Percentiles rank a stretch among this genome's conserved stretches.
Evolutionary conservation across 2,329 filamentous ascomycete genomes (phyloP).

Genomic region (Fusarium decemcellulare): DNA sequence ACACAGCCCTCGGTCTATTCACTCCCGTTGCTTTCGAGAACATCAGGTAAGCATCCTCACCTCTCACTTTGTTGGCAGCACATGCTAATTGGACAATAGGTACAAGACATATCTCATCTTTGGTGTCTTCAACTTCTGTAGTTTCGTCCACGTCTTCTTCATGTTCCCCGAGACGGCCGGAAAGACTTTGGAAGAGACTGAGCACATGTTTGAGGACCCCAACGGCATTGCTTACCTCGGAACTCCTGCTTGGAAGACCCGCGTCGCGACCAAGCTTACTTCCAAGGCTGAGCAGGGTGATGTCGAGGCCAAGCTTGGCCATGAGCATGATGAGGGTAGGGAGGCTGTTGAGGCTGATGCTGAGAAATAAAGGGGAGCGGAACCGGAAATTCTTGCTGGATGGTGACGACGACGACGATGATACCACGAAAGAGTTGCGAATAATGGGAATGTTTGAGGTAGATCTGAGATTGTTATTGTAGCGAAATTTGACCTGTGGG

Average conservation of each 20-base stretch:
- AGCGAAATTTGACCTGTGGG: no score
- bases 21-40: conserved; percentile 45
- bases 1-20: conserved; percentile 56
- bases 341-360: background rate
- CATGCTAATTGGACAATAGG: background rate
- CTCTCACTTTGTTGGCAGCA: background rate
- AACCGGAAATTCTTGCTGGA: background rate
- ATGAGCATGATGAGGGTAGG: conserved; percentile 13
- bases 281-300: conserved; percentile 37
- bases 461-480: no score
- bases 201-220: conserved; percentile 54
- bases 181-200: conserved; percentile 74
- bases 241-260: conserved; percentile 43
- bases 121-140: conserved; percentile 39
- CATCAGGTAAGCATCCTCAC: conserved; percentile 28
- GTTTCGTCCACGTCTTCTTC: conserved; percentile 53
- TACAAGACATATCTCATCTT: conserved; percentile 42
- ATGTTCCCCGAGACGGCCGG: conserved; percentile 62
- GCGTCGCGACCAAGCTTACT: conserved; percentile 13
- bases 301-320: conserved; percentile 36
- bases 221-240: conserved; percentile 39
- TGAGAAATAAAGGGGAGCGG: conserved; percentile 15
- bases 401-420: background rate
- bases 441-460: no score
- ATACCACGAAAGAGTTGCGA: no score